phyloP scores from a whole-genome alignment of 169 alveolate genomes.

The Plasmodium knowlesi region DNA sequence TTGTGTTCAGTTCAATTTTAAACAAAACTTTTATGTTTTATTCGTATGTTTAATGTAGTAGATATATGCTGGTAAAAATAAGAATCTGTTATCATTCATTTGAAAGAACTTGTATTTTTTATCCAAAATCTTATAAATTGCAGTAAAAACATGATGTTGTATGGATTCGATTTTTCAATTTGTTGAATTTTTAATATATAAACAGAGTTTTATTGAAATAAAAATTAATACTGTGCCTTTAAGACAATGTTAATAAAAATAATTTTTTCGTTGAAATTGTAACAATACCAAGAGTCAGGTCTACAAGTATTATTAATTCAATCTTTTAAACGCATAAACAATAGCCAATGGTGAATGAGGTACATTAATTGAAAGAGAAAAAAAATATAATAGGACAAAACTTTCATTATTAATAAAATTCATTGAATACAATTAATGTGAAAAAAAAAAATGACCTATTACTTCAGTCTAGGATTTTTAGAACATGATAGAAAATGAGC shows the following conservation, averaged over 20 bases:
- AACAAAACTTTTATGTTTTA: not conserved
- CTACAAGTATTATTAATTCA: not conserved
- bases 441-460: not conserved
- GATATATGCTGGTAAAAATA: not conserved
- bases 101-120: not conserved
- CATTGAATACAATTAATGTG: slow-evolving; percentile 1
- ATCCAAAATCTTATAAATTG: not conserved
- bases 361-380: slow-evolving; percentile 5
- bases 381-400: not conserved
- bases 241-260: slow-evolving; percentile 26
- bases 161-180: not conserved
- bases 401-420: not conserved
- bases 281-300: not conserved
- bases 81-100: not conserved
- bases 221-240: not conserved
- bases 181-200: not conserved
- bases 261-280: not conserved
- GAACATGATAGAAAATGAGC: slow-evolving; percentile 67
- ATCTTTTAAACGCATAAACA: slow-evolving; percentile 12
- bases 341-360: slow-evolving; percentile 5
- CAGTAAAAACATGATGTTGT: not conserved
- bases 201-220: not conserved
- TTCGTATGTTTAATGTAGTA: not conserved
- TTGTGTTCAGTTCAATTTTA: not conserved
- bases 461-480: slow-evolving; percentile 57